phyloP scores from a whole-genome alignment of 2,329 filamentous ascomycete species.

The Trichoderma simmonsii region DNA sequence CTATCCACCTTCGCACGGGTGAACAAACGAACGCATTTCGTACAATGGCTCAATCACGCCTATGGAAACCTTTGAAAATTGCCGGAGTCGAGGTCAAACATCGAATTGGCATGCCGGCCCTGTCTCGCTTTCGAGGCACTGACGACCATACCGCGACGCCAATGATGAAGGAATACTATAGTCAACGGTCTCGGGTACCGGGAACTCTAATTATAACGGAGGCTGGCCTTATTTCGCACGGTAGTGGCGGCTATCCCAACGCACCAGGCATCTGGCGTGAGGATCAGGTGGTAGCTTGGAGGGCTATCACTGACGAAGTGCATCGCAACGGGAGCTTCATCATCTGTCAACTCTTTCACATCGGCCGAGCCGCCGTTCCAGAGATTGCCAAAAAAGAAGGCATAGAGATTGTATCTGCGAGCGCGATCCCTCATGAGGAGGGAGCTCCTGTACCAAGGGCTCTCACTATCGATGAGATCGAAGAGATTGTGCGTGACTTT shows the following conservation, averaged over 20 bases:
- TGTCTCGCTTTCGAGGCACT: not conserved
- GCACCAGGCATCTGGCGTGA: not conserved
- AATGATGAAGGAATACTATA: not conserved
- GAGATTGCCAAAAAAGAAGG: not conserved
- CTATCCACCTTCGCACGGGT: too few relatives aligned
- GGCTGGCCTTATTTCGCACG: not conserved
- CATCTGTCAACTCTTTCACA: not conserved
- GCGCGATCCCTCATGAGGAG: not conserved
- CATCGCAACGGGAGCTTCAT: not conserved
- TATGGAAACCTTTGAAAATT: not conserved
- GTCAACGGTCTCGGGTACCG: not conserved
- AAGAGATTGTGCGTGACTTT: not conserved
- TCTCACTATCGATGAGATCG: not conserved
- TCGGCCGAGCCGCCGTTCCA: not conserved
- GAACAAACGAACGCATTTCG: not conserved
- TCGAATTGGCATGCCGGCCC: not conserved
- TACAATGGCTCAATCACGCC: not conserved
- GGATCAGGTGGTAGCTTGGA: not conserved
- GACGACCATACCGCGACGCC: not conserved
- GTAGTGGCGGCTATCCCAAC: not conserved
- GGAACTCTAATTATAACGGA: not conserved
- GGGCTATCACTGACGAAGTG: not conserved
- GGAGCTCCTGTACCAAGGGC: not conserved
- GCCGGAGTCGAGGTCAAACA: not conserved
- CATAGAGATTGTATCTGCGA: not conserved